Conservation (phyloP, 805 yeast species). For the Wickerhamomyces pijperi region DNA sequence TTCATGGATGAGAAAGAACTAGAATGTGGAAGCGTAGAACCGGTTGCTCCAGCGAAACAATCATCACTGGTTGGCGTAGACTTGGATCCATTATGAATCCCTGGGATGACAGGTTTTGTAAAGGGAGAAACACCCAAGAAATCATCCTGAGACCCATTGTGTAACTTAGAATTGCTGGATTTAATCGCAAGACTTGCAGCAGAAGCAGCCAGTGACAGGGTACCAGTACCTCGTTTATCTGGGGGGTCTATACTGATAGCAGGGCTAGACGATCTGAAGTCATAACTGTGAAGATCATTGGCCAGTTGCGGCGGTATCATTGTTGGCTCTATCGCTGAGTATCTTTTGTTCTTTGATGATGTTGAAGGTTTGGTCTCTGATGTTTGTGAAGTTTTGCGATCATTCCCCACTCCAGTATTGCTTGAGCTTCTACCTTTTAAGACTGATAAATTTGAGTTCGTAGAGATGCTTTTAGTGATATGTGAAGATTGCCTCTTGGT, state of each 20-base stretch:
- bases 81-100: constrained; percentile 1
- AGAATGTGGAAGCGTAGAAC: neutral
- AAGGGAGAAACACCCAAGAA: constrained; percentile 5
- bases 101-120: constrained; percentile 1
- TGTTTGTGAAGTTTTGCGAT: neutral
- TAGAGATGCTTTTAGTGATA: neutral
- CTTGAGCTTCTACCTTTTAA: neutral
- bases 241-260: constrained; percentile 1
- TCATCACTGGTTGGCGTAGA: constrained; percentile 2
- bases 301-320: constrained; percentile 1
- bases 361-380: constrained; percentile 1
- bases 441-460: neutral
- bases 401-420: neutral
- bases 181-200: constrained; percentile 3
- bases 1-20: constrained; percentile 10
- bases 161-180: neutral
- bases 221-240: constrained; percentile 8
- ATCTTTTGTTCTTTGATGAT: constrained; percentile 2
- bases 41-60: constrained; percentile 2
- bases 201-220: neutral
- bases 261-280: constrained; percentile 9
- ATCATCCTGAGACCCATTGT: constrained; percentile 2
- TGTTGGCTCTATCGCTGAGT: constrained; percentile 1
- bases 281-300: constrained; percentile 2
- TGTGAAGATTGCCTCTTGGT: neutral